Evolutionary conservation across 805 yeast species (phyloP).

Genomic region (Nakazawaea holstii): DNA sequence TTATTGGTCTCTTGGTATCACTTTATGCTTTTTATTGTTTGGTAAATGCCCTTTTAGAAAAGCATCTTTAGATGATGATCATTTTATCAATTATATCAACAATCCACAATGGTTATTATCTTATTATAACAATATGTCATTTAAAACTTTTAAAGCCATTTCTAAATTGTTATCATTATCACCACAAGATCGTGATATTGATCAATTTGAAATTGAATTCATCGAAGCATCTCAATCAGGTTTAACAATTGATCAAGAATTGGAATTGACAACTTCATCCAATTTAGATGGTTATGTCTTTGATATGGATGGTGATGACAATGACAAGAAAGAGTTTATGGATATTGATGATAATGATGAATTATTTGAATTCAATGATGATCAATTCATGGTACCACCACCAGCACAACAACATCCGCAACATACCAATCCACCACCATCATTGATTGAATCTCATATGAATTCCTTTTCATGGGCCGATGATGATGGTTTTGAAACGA

Average conservation of each 20-base stretch:
- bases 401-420: neutral
- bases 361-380: neutral
- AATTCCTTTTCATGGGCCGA: conserved; percentile 10
- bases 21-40: conserved; percentile 42
- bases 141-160: conserved; percentile 34
- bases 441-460: conserved; percentile 5
- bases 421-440: conserved; percentile 1
- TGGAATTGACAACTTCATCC: neutral
- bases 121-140: conserved; percentile 36
- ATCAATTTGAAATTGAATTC: conserved; percentile 16
- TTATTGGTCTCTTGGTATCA: conserved; percentile 50
- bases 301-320: conserved; percentile 1
- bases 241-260: conserved; percentile 1
- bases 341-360: neutral
- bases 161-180: conserved; percentile 33
- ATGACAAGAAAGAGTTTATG: neutral
- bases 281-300: conserved; percentile 2
- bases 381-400: neutral
- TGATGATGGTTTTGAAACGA: conserved; percentile 4
- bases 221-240: neutral
- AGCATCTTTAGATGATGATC: conserved; percentile 28
- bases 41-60: conserved; percentile 50
- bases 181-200: conserved; percentile 33
- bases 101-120: conserved; percentile 39
- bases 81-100: conserved; percentile 37